These are phyloP conservation scores for Graphium sp. DNA, from an alignment of 2,329 filamentous ascomycete species.

Conservation along the genomic window DNA sequence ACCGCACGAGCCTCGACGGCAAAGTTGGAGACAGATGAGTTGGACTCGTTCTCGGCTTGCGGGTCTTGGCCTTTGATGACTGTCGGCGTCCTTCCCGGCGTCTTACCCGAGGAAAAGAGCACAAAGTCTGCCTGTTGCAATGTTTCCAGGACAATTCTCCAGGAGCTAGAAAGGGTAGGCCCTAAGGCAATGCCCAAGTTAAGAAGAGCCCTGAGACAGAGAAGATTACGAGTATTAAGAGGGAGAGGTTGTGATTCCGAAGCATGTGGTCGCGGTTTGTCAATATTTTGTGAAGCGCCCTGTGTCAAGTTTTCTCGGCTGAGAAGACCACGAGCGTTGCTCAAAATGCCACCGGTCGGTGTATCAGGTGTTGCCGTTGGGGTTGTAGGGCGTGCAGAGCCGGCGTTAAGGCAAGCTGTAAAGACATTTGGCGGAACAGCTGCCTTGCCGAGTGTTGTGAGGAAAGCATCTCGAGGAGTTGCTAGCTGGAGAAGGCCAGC, in stretches of 20 bases:
- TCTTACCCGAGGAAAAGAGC: conserved; percentile 46
- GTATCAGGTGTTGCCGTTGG: conserved; percentile 29
- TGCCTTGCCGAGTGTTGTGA: conserved; percentile 86
- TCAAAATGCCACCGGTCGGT: conserved; percentile 39
- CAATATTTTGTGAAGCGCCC: conserved; percentile 34
- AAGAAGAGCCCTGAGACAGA: conserved; percentile 80
- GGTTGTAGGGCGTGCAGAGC: conserved; percentile 22
- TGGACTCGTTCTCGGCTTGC: conserved; percentile 31
- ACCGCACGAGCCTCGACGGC: conserved; percentile 73
- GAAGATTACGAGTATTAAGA: conserved; percentile 73
- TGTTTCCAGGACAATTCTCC: conserved; percentile 83
- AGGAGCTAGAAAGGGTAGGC: conserved; percentile 68
- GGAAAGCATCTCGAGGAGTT: conserved; percentile 82
- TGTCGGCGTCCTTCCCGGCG: conserved; percentile 31
- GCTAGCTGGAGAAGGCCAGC: conserved; percentile 70
- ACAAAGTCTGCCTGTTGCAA: conserved; percentile 87
- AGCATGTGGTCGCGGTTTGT: conserved; percentile 42
- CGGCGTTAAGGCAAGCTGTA: conserved; percentile 38
- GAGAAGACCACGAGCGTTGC: conserved; percentile 54
- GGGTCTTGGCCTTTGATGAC: conserved; percentile 26
- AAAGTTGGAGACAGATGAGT: conserved; percentile 45
- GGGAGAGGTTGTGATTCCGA: conserved; percentile 35
- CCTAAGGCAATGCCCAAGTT: conserved; percentile 91
- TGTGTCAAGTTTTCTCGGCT: conserved; percentile 57
- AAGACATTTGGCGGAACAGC: conserved; percentile 72